Conservation (phyloP, 352 stramenopile genomes). For the Phytophthora pluvialis region DNA sequence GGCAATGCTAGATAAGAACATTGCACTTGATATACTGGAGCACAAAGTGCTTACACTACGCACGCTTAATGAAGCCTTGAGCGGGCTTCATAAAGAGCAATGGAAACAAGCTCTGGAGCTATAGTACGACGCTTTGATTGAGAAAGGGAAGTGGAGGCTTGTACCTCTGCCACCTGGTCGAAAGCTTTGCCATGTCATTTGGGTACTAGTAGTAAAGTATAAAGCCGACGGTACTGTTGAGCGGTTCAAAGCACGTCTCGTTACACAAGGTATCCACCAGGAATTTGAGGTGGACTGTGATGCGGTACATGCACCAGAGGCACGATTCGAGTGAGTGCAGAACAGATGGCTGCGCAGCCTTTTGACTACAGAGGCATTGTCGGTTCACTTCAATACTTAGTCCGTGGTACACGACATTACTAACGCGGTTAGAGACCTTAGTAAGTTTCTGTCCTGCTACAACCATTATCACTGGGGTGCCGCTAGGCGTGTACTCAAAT, state of each 20-base stretch:
- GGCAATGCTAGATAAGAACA: constrained; percentile 1
- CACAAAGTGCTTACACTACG: constrained; percentile 13
- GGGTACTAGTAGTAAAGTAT: constrained; percentile 19
- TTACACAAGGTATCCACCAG: background rate
- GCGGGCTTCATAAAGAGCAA: constrained; percentile 10
- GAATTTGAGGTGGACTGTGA: background rate
- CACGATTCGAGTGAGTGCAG: background rate
- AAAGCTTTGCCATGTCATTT: constrained; percentile 18
- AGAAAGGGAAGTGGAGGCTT: constrained; percentile 6
- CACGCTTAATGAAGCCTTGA: constrained; percentile 10
- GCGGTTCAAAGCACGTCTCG: background rate
- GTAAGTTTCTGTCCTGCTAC: background rate
- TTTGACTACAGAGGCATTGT: background rate
- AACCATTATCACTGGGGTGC: no score
- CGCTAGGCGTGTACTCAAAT: no score
- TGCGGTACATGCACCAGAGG: background rate
- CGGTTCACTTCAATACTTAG: background rate
- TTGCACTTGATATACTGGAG: background rate
- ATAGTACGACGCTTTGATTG: constrained; percentile 14
- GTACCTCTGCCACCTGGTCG: constrained; percentile 1
- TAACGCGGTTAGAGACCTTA: background rate
- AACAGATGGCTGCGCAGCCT: background rate
- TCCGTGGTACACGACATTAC: background rate
- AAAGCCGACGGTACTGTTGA: constrained; percentile 15
- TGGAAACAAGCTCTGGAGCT: constrained; percentile 10